These are phyloP conservation scores for Trifolium repens DNA, from an alignment of 306 rosid species.

Conservation along the genomic window DNA sequence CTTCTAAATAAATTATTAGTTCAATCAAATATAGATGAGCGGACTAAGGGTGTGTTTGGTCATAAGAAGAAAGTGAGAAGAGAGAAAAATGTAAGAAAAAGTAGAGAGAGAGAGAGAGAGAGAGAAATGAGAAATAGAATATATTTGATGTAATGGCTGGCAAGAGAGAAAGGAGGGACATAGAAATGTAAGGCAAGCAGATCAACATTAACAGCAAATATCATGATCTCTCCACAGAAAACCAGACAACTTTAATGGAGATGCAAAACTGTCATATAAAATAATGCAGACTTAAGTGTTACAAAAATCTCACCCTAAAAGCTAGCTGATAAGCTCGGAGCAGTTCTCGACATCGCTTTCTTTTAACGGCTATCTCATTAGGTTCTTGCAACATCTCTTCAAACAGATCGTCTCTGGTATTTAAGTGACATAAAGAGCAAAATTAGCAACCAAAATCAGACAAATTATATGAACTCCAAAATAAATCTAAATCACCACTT, in stretches of 20 bases:
- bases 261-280: slow-evolving; percentile 16
- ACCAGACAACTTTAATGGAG: slow-evolving; percentile 11
- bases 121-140: neutral
- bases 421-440: slow-evolving; percentile 28
- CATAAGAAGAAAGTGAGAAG: neutral
- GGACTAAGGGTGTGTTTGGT: neutral
- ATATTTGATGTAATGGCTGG: neutral
- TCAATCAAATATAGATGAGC: neutral
- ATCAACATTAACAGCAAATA: neutral
- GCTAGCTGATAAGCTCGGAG: slow-evolving; percentile 89
- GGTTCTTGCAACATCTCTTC: slow-evolving; percentile 96
- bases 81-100: neutral
- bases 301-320: slow-evolving; percentile 62
- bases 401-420: slow-evolving; percentile 76
- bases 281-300: slow-evolving; percentile 14
- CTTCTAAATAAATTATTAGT: slow-evolving; percentile 26
- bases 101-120: neutral
- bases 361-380: slow-evolving; percentile 75
- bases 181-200: neutral
- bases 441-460: slow-evolving; percentile 34
- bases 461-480: slow-evolving; percentile 8
- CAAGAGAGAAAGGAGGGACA: neutral
- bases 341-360: slow-evolving; percentile 56
- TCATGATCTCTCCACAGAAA: slow-evolving; percentile 22
- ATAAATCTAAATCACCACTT: slow-evolving; percentile 25